Evolutionary conservation across 345 rosid species (phyloP), one percentile per base, ranked within the genome.

Genomic region (Theobroma cacao): DNA sequence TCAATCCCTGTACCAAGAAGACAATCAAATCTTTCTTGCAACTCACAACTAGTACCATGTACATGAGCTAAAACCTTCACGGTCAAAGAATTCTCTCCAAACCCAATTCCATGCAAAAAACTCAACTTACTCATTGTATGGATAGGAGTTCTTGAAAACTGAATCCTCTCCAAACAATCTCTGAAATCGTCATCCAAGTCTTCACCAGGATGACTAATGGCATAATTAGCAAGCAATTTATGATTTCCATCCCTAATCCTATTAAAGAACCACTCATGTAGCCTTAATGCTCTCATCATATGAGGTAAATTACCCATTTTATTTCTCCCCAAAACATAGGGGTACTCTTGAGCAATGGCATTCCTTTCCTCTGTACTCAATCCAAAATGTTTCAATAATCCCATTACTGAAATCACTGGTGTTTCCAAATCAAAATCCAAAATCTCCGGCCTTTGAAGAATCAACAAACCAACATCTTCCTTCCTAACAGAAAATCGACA

Each of bases 261-360:
- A 40, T 87, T 36, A 24, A 89, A 86, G 58, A 88, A 83, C 90
- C 89, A 86, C 45, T 60, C 74, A 34, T 88, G 89, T 26, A 89
- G 78, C 79, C 75, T 79, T 56, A 84, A 7, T 5, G 81, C 87
- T 78, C 81, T 81, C 76, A 85, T 33, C 68, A 86, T 91, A 77
- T 82, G 41, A 74, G 97, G 94, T 66, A 92, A 83, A 84, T 92
- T 92, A 43, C 83, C 88, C 90, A 92, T 84, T 70, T 73, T 86
- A 36, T 85, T 85, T 83, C 88, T 85, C 73, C 91, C 91, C 0
- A 89, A 74, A 38, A 82, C 84, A 30, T 83, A 78, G 3, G 90
- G 87, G 33, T 81, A 82, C 34, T 41, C 78, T 60, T 75, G 36
- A 78, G 86, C 80, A 77, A 87, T 74, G 72, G 31, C 68, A n/a